Percentiles rank a stretch among this genome's conserved stretches.
Conservation (phyloP, 768 basidiomycete species). For the Tylopilus plumbeoviolaceoides region DNA sequence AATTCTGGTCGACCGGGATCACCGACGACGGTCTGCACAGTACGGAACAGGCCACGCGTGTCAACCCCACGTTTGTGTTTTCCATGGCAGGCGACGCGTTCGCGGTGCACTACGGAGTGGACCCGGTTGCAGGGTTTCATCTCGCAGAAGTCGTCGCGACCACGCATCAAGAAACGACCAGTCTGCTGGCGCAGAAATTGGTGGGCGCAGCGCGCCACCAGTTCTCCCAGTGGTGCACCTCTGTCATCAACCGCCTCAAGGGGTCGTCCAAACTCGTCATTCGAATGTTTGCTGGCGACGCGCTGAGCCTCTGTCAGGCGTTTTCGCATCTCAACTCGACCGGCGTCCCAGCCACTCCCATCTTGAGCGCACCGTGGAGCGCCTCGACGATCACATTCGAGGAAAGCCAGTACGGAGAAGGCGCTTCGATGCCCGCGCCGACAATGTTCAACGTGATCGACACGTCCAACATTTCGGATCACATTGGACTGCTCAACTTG, state of each 20-base stretch:
- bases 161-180: neutral
- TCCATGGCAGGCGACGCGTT: constrained; percentile 22
- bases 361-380: constrained; percentile 24
- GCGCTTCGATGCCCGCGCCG: constrained; percentile 19
- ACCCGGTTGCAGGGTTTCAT: constrained; percentile 30
- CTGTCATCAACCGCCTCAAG: constrained; percentile 13
- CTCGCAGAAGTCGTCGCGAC: constrained; percentile 26
- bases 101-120: constrained; percentile 28
- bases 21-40: constrained; percentile 23
- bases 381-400: constrained; percentile 21
- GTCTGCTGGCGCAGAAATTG: constrained; percentile 15
- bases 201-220: constrained; percentile 18
- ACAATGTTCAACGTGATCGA: constrained; percentile 31
- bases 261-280: constrained; percentile 13
- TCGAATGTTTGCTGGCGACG: constrained; percentile 31
- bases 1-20: constrained; percentile 24
- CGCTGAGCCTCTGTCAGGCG: constrained; percentile 26
- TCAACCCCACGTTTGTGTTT: constrained; percentile 31
- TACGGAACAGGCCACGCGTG: constrained; percentile 9
- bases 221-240: constrained; percentile 28
- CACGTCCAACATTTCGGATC: constrained; percentile 31
- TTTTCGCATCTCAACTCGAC: constrained; percentile 10
- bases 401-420: constrained; percentile 16
- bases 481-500: constrained; percentile 29
- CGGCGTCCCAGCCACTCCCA: constrained; percentile 12